Base-by-base conservation (phyloP, 2,329 filamentous ascomycete species). In the Nemania serpens region DNA sequence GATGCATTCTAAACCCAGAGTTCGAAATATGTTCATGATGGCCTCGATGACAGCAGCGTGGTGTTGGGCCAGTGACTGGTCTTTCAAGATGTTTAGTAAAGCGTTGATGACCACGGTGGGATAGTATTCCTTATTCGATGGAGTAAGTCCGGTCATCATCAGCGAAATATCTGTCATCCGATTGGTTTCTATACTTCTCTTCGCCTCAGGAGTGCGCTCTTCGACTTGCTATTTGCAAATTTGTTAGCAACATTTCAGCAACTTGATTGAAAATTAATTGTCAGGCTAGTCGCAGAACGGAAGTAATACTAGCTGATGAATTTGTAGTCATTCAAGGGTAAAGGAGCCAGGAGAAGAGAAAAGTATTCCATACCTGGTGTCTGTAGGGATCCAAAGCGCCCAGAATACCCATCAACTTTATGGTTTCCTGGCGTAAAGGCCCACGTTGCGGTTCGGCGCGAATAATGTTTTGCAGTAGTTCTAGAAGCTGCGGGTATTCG, bases 21-120 rank as follows among this genome's bases (percentile, higher is more conserved):
- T 99, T 69, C 95, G 91, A 78, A 99, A 99, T 61, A 99, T 99
- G 69, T 92, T 97, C 88, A 99, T 98, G 69, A 99, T 96, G 5
- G 95, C 95, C 74, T 98, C 95, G 53, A 99, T 95, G 13, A 98
- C 94, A 11, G 90, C 88, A 3, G 93, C 94, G 71, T 99, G 96
- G 70, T 97, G 94, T 71, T 96, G 91, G 12, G 89, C 86, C 4
- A 99, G 81, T 0, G 95, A 98, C 25, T 88, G 88, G 69, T 99
- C 95, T 70, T 94, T 96, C 37, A 99, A 79, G 67, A 99, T 93
- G 58, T 93, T 89, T 70, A 99, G 87, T 11, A 99, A 83, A 1
- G 95, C 96, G 70, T 97, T 97, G 73, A 99, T 97, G 48, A 97
- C 95, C 17, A 99, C 93, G 0, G 95, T 99, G 0, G 95, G 95